Percentiles rank a stretch among this genome's conserved stretches.
Evolutionary conservation across 441 rosid genomes (phyloP).

Genomic region (Sinapis alba): DNA sequence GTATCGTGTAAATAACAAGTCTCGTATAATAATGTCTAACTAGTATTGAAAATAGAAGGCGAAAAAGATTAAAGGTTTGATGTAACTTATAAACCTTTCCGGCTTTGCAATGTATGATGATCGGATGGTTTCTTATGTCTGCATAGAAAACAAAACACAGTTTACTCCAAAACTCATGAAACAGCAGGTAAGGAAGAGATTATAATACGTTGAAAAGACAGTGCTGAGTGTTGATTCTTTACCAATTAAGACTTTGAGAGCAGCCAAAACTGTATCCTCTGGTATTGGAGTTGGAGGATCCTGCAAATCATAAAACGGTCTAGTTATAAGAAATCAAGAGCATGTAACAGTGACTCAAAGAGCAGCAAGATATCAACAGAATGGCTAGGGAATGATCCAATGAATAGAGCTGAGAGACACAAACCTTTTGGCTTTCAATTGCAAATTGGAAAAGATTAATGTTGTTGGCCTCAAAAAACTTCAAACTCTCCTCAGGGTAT

Average conservation of each 20-base stretch:
- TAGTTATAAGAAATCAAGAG: background rate
- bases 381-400: background rate
- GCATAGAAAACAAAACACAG: conserved; percentile 20
- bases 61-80: background rate
- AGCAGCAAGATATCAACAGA: background rate
- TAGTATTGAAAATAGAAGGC: background rate
- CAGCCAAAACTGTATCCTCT: conserved; percentile 58
- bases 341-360: background rate
- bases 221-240: background rate
- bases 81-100: conserved; percentile 62
- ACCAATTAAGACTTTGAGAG: conserved; percentile 69
- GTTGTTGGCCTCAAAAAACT: conserved; percentile 59
- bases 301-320: background rate
- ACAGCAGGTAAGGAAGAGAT: conserved; percentile 1
- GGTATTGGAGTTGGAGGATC: conserved; percentile 56
- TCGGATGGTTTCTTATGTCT: conserved; percentile 94
- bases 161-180: background rate
- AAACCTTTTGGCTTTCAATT: conserved; percentile 82
- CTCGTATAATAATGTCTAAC: background rate
- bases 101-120: conserved; percentile 89
- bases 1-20: background rate
- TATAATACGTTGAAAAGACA: background rate
- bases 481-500: conserved; percentile 74
- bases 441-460: conserved; percentile 82
- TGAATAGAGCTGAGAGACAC: conserved; percentile 3